Evolutionary conservation across 164 flowering plant genomes (phyloP).

Genomic region (Dillenia suffruticosa): DNA sequence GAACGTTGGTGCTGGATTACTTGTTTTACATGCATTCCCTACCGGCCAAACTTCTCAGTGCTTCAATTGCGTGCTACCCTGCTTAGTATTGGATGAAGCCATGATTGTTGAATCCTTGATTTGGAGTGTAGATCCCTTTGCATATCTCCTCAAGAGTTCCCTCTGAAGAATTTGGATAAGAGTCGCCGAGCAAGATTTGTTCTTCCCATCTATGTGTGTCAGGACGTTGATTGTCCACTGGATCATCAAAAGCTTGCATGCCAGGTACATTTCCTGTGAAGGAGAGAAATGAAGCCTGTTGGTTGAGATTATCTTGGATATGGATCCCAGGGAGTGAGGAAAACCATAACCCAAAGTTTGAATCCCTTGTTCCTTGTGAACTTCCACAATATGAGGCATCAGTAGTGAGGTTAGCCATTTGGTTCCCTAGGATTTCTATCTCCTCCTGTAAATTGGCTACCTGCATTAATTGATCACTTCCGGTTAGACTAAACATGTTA

Average conservation of each 20-base stretch:
- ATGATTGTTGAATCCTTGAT: no score
- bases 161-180: constrained; percentile 4
- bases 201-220: constrained; percentile 13
- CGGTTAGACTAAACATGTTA: no score
- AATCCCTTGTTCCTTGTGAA: constrained; percentile 5
- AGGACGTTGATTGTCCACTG: constrained; percentile 13
- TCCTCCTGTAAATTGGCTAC: constrained; percentile 58
- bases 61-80: no score
- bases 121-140: constrained; percentile 10
- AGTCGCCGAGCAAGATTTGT: constrained; percentile 10
- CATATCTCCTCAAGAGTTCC: neutral
- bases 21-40: no score
- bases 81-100: no score
- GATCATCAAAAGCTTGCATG: constrained; percentile 9
- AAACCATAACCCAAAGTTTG: constrained; percentile 6
- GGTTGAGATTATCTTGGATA: constrained; percentile 9
- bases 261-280: constrained; percentile 2
- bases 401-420: constrained; percentile 19
- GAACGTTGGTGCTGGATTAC: no score
- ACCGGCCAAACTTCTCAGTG: no score
- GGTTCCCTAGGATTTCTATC: constrained; percentile 43
- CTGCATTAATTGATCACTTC: constrained; percentile 22
- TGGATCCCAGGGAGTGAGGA: constrained; percentile 17
- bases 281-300: constrained; percentile 8
- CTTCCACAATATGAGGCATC: constrained; percentile 9